Conservation (phyloP, 345 rosid genomes). For the Leavenworthia alabamica region DNA sequence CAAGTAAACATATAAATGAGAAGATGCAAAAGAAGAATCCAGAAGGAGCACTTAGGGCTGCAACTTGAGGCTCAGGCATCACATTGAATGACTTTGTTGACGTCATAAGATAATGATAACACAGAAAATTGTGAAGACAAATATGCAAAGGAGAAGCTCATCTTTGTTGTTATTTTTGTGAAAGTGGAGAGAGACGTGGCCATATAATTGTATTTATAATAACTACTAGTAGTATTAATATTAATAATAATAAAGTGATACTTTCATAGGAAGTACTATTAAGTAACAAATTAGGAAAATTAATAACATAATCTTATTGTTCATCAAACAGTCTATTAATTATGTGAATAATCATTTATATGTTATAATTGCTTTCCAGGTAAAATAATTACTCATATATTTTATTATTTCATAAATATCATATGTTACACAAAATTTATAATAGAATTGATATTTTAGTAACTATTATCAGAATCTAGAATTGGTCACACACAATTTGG, state of each 20-base stretch:
- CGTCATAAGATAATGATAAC: conserved; percentile 36
- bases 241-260: neutral
- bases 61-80: conserved; percentile 24
- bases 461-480: no score
- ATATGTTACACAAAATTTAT: neutral
- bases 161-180: conserved; percentile 35
- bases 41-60: conserved; percentile 24
- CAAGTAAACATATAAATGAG: conserved; percentile 2
- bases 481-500: no score
- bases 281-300: conserved; percentile 6
- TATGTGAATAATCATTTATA: neutral
- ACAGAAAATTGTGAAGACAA: conserved; percentile 34
- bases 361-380: neutral
- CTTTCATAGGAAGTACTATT: neutral
- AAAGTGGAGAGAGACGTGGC: conserved; percentile 35
- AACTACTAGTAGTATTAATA: neutral
- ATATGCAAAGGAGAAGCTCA: conserved; percentile 17
- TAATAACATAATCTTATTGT: neutral
- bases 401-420: neutral
- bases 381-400: neutral
- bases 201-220: conserved; percentile 1
- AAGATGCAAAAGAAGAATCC: conserved; percentile 17
- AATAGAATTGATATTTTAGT: no score
- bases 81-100: conserved; percentile 24
- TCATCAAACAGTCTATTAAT: neutral